Conservation (phyloP, 208 protist genomes). For the Trypanosoma congolense region DNA sequence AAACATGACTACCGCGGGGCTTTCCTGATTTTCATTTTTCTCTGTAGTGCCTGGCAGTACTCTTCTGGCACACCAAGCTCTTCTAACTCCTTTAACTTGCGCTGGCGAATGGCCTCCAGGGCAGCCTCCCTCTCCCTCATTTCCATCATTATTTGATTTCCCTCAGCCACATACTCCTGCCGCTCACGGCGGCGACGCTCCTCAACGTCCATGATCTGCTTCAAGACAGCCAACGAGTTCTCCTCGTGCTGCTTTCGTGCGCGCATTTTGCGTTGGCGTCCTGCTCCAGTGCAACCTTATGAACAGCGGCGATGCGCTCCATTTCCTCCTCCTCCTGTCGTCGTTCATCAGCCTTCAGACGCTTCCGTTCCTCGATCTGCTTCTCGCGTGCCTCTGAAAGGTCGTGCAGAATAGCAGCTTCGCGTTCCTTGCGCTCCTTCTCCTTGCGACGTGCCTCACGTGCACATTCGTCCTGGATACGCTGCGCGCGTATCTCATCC, state of each 20-base stretch:
- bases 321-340: slow-evolving; percentile 77
- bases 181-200: slow-evolving; percentile 79
- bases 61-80: slow-evolving; percentile 71
- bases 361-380: slow-evolving; percentile 82
- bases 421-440: slow-evolving; percentile 56
- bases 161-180: slow-evolving; percentile 90
- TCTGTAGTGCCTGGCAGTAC: slow-evolving; percentile 66
- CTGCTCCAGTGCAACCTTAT: slow-evolving; percentile 74
- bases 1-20: slow-evolving; percentile 5
- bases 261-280: slow-evolving; percentile 57
- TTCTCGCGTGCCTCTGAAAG: slow-evolving; percentile 63
- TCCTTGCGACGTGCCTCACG: slow-evolving; percentile 82
- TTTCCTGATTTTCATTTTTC: slow-evolving; percentile 32
- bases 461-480: slow-evolving; percentile 83
- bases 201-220: slow-evolving; percentile 90
- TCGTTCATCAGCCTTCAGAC: slow-evolving; percentile 46
- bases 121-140: slow-evolving; percentile 73
- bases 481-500: slow-evolving; percentile 88
- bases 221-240: slow-evolving; percentile 77
- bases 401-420: slow-evolving; percentile 61
- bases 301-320: slow-evolving; percentile 80
- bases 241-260: slow-evolving; percentile 64
- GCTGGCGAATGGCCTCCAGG: slow-evolving; percentile 81
- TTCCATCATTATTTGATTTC: slow-evolving; percentile 61
- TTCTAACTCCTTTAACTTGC: slow-evolving; percentile 77